These are phyloP conservation scores for Flaveria floridana DNA, from an alignment of 140 eudicot genomes.

Conservation along the genomic window DNA sequence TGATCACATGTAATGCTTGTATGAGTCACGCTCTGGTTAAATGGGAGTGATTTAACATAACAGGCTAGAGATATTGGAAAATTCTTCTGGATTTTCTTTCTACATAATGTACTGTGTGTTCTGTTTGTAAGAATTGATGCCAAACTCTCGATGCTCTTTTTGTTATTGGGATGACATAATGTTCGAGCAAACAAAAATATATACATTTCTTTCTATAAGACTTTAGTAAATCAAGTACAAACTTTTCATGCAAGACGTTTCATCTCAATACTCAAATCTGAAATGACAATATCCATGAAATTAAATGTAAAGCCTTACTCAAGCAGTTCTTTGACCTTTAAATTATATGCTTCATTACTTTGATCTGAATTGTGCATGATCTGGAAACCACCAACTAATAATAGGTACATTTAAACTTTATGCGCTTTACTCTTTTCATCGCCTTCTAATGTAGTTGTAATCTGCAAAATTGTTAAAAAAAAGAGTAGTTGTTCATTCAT, in stretches of 20 bases:
- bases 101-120: not conserved
- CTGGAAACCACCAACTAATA: slow-evolving; percentile 34
- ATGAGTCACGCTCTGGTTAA: not conserved
- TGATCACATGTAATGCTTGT: not conserved
- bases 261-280: slow-evolving; percentile 31
- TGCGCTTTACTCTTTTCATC: not conserved
- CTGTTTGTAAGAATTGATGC: not conserved
- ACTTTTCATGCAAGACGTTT: not conserved
- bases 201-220: slow-evolving; percentile 32
- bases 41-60: not conserved
- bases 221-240: slow-evolving; percentile 32
- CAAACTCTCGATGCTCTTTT: not conserved
- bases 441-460: slow-evolving; percentile 44
- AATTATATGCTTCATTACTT: slow-evolving; percentile 32
- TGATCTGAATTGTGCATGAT: slow-evolving; percentile 31
- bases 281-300: slow-evolving; percentile 26
- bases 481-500: not conserved
- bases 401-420: slow-evolving; percentile 31
- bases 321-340: slow-evolving; percentile 33
- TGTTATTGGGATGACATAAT: slow-evolving; percentile 20
- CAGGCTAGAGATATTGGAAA: not conserved
- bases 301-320: slow-evolving; percentile 27
- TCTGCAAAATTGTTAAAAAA: slow-evolving; percentile 39
- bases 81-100: not conserved
- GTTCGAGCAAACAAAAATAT: slow-evolving; percentile 27